These are phyloP conservation scores for Entophlyctis luteolus DNA, from an alignment of 192 early-diverging fungal species.

Conservation along the genomic window DNA sequence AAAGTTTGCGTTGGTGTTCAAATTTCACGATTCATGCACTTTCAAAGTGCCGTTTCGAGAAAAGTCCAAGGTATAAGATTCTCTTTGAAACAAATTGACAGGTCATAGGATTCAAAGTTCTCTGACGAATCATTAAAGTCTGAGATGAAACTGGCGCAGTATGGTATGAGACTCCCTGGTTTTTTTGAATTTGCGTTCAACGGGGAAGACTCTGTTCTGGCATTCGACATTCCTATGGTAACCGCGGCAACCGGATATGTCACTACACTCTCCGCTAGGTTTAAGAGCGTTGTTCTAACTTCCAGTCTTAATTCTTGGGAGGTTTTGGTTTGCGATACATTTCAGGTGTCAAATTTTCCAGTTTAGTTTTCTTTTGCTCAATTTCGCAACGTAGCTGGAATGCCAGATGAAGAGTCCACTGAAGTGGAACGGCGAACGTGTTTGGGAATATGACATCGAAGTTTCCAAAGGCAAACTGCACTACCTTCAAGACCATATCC, in stretches of 20 bases:
- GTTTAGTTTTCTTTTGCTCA: not conserved
- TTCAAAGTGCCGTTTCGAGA: slow-evolving; percentile 67
- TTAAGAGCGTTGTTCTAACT: slow-evolving; percentile 46
- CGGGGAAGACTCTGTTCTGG: slow-evolving; percentile 42
- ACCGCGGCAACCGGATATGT: slow-evolving; percentile 51
- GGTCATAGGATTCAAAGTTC: slow-evolving; percentile 3
- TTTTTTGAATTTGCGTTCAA: slow-evolving; percentile 66
- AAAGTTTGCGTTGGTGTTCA: slow-evolving; percentile 54
- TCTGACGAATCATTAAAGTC: not conserved
- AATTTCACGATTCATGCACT: slow-evolving; percentile 57
- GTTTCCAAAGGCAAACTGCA: slow-evolving; percentile 50
- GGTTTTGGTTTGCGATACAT: slow-evolving; percentile 43
- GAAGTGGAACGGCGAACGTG: slow-evolving; percentile 67
- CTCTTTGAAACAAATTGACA: not conserved
- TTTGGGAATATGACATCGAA: slow-evolving; percentile 60
- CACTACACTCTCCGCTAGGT: slow-evolving; percentile 44
- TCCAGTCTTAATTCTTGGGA: slow-evolving; percentile 69
- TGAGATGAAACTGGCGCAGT: not conserved
- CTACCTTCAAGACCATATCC: slow-evolving; percentile 70
- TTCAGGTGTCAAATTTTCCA: slow-evolving; percentile 47
- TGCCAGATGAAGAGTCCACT: slow-evolving; percentile 58
- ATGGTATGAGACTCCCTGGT: slow-evolving; percentile 48
- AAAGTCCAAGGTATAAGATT: slow-evolving; percentile 59
- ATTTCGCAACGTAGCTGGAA: slow-evolving; percentile 43
- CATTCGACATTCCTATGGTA: slow-evolving; percentile 59